Evolutionary conservation across 768 basidiomycete genomes (phyloP), one percentile per base, ranked within the genome.

Genomic region (Trametes cingulata): DNA sequence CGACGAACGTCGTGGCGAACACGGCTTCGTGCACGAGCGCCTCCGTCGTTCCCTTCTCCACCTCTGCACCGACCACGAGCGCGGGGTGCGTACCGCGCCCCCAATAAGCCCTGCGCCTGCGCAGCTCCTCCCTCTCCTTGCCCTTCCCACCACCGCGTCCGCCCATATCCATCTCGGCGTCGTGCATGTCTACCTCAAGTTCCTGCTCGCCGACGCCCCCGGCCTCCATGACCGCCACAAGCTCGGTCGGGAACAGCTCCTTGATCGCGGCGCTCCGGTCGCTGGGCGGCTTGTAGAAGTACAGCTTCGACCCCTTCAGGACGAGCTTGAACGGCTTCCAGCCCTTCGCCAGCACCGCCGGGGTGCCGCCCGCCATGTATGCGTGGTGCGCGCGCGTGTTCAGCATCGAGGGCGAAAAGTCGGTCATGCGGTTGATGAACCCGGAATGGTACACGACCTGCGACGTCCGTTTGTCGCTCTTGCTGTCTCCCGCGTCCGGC

Each of bases 281-380:
- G 27, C 80, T 77, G 0, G 93, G 91, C 0, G 91, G 85, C 67
- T 95, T 95, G 71, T 90, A 93, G 68, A 95, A 90, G 71, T 90
- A 88, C 49, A 95, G 67, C 71, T 95, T 95, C 13, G 88, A 84
- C 6, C 93, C 93, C 68, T 91, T 88, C 25, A 95, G 75, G 65
- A 92, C 88, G 45, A 88, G 80, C 71, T 94, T 93, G 77, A 83
- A 91, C 5, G 90, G 84, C 70, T 94, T 95, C 93, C 93, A 95
- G 0, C 85, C 85, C 65, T 92, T 92, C 19, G 70, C 65, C 10
- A 72, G 67, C 15, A 66, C 61, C 19, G 64, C 60, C 6, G 61
- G 63, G 9, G 66, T 52, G 14, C 60, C 60, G 17, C 67, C 69
- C 24, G 63, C 50, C 62, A 66, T 65, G 35, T 72, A 73, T 15